Base-by-base conservation (phyloP, 305 asterid genomes). In the Plantago rigida region DNA sequence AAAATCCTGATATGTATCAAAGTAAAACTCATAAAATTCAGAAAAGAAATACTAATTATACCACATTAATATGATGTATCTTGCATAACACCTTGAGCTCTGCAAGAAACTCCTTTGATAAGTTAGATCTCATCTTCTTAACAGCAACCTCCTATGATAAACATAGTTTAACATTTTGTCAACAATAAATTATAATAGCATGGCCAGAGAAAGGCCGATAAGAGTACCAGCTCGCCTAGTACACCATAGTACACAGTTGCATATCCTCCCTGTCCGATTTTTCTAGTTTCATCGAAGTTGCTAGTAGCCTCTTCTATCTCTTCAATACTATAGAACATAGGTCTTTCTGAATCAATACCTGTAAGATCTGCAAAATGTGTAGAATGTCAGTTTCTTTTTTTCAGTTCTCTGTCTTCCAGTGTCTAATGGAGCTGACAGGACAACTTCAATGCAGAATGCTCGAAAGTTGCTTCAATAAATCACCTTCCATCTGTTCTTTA, bases 11-110 rank as follows among this genome's bases (percentile, higher is more conserved):
- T 31, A 31, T 2, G 39, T 31, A 31, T 60, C 44, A 50, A 11
- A 36, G 44, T 36, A 36, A 36, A 49, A 51, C 10, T 50, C 47
- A 31, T 22, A 42, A 36, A 31, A 36, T 22, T 0, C 9, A 3
- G 10, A 0, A 58, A 56, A 9, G 10, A 2, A 36, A 36, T 0
- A 36, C 5, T 7, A 36, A 8, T 9, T 89, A 75, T 78, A 86
- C 95, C 87, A 86, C 96, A 70, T 89, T 89, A 55, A 84, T 89
- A 56, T 89, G 96, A 72, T 89, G 96, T 65, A 89, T 84, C 79
- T 78, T 89, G 86, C 95, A 84, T 48, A 89, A 71, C 65, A 82
- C 95, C 62, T 77, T 86, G 60, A 89, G 83, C 72, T 89, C 96
- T 31, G 96, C 96, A 3, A 82, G 72, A 74, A 89, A 89, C 71